These are phyloP conservation scores for Herpetomonas tarakana DNA, from an alignment of 208 protist species.

Conservation along the genomic window DNA sequence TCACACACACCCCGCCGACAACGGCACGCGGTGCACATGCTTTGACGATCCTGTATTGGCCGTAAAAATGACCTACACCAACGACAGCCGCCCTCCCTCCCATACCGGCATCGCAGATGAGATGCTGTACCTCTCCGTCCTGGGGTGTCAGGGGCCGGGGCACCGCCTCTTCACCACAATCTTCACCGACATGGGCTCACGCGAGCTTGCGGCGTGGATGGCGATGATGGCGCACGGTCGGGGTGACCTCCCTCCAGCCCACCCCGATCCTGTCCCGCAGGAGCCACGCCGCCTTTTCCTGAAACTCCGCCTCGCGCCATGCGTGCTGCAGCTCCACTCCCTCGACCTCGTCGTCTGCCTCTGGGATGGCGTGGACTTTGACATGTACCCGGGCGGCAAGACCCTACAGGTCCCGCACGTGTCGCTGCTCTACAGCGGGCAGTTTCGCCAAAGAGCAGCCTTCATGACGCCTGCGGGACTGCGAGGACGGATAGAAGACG, in stretches of 20 bases:
- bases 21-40: background rate
- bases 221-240: slow-evolving; percentile 39
- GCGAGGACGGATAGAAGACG: slow-evolving; percentile 7
- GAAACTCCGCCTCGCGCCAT: slow-evolving; percentile 29
- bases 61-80: slow-evolving; percentile 39
- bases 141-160: slow-evolving; percentile 17
- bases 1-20: background rate
- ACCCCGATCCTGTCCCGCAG: background rate
- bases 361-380: slow-evolving; percentile 38
- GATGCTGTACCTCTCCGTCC: slow-evolving; percentile 33
- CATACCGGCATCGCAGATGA: slow-evolving; percentile 29
- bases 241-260: background rate
- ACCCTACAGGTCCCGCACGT: slow-evolving; percentile 15
- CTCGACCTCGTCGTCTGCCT: slow-evolving; percentile 30
- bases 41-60: slow-evolving; percentile 5
- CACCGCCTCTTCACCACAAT: slow-evolving; percentile 11
- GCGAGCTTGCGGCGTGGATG: slow-evolving; percentile 42
- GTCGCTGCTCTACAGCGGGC: slow-evolving; percentile 8
- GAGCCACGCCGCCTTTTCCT: slow-evolving; percentile 19
- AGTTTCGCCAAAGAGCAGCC: background rate
- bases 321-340: slow-evolving; percentile 27
- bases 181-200: slow-evolving; percentile 4
- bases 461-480: slow-evolving; percentile 1
- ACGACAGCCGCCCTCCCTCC: slow-evolving; percentile 54
- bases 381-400: slow-evolving; percentile 16